A percentile compares a stretch with the other conserved stretches of the same genome.
These are phyloP conservation scores for Mariannaea elegans DNA, from an alignment of 2,329 filamentous ascomycete genomes.

Conservation along the genomic window DNA sequence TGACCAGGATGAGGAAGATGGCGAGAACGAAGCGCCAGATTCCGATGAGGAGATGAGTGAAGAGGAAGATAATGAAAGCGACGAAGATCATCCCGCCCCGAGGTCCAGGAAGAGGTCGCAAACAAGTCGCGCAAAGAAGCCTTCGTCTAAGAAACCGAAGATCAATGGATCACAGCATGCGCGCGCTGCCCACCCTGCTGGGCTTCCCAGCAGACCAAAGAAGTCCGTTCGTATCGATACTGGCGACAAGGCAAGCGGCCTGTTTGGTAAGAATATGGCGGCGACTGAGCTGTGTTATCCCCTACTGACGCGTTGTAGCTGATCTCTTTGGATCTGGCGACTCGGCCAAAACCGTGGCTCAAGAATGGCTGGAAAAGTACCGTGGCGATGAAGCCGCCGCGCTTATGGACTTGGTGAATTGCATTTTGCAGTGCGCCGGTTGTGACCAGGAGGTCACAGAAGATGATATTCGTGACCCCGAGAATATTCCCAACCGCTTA, in stretches of 20 bases:
- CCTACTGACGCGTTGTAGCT: conserved; percentile 52
- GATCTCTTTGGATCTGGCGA: conserved; percentile 71
- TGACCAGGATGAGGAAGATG: conserved; percentile 55
- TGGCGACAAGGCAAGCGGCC: conserved; percentile 59
- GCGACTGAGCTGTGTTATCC: conserved; percentile 1
- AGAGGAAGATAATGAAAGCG: conserved; percentile 59
- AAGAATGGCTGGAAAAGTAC: conserved; percentile 69
- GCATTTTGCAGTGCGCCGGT: conserved; percentile 76
- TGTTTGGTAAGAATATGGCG: conserved; percentile 59
- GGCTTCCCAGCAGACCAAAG: conserved; percentile 63
- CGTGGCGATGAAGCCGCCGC: conserved; percentile 62
- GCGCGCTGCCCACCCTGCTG: conserved; percentile 49
- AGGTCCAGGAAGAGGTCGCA: conserved; percentile 53
- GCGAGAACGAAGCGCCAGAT: conserved; percentile 57
- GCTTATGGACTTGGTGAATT: conserved; percentile 72
- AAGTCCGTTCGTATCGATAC: conserved; percentile 64
- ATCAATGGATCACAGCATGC: conserved; percentile 62
- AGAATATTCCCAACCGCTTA: conserved; percentile 82
- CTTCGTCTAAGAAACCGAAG: conserved; percentile 71
- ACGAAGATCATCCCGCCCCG: conserved; percentile 51
- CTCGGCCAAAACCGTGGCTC: conserved; percentile 64
- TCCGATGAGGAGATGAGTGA: conserved; percentile 56
- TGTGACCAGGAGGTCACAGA: conserved; percentile 81
- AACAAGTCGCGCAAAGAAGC: conserved; percentile 60
- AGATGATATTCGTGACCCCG: conserved; percentile 88